These are phyloP conservation scores for Leucocoprinus sp. DNA, from an alignment of 768 basidiomycete genomes.

Conservation along the genomic window DNA sequence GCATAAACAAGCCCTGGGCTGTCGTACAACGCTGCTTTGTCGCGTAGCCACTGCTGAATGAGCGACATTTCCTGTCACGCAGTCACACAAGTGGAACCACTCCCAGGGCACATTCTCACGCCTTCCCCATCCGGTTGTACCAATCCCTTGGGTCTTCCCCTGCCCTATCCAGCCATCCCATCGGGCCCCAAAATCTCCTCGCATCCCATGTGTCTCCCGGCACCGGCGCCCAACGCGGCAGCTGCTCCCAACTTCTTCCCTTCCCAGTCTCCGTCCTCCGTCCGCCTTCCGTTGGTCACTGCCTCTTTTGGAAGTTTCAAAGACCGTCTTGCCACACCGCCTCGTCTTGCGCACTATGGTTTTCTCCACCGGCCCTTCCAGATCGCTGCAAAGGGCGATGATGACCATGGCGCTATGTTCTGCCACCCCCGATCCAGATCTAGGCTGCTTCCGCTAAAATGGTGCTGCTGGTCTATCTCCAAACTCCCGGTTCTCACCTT, in stretches of 20 bases:
- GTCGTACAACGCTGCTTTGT: constrained; percentile 52
- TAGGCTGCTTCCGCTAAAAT: constrained; percentile 5
- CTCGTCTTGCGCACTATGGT: neutral
- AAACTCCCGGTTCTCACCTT: constrained; percentile 37
- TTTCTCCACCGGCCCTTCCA: too few relatives aligned
- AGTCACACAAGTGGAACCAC: constrained; percentile 2
- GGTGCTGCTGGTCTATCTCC: constrained; percentile 30
- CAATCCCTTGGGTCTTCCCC: constrained; percentile 9
- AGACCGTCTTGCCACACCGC: constrained; percentile 3
- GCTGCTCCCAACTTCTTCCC: too few relatives aligned
- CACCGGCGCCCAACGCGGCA: too few relatives aligned
- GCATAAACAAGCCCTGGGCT: constrained; percentile 47
- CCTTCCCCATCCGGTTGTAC: constrained; percentile 6
- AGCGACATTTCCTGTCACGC: constrained; percentile 22
- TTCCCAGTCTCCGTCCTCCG: too few relatives aligned
- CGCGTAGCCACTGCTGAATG: constrained; percentile 58
- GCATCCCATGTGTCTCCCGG: constrained; percentile 9
- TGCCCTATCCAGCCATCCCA: neutral
- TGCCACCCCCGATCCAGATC: constrained; percentile 15
- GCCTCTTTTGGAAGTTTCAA: constrained; percentile 14
- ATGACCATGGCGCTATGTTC: constrained; percentile 18
- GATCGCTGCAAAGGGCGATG: too few relatives aligned
- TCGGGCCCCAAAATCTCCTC: constrained; percentile 7
- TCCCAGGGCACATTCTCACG: constrained; percentile 8
- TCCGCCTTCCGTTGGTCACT: constrained; percentile 10